Percentiles rank a stretch among this genome's conserved stretches.
These are phyloP conservation scores for Cladosporium austrohemisphaericum DNA, from an alignment of 2,329 filamentous ascomycete genomes.

Conservation along the genomic window DNA sequence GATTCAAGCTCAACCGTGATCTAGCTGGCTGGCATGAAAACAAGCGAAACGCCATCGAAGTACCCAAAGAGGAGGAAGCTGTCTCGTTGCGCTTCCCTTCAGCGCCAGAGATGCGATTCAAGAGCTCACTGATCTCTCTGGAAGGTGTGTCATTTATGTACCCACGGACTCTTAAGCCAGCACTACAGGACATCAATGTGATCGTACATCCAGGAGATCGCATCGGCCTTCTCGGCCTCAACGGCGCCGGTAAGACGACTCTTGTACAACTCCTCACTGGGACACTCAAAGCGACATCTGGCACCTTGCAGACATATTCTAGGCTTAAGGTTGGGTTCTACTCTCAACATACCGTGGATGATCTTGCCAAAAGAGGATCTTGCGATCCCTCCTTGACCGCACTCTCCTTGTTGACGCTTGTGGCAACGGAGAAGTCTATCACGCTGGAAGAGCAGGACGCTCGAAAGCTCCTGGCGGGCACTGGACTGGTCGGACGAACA, in stretches of 20 bases:
- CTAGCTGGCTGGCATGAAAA: slow-evolving; percentile 58
- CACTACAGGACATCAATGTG: slow-evolving; percentile 62
- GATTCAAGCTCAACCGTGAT: slow-evolving; percentile 80
- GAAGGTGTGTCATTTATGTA: slow-evolving; percentile 69
- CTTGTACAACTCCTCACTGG: slow-evolving; percentile 68
- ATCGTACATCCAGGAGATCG: slow-evolving; percentile 70
- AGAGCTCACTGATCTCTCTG: slow-evolving; percentile 67
- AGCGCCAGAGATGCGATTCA: slow-evolving; percentile 57
- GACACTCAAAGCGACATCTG: slow-evolving; percentile 55
- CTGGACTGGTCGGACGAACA: slow-evolving; percentile 67
- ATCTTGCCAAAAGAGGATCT: slow-evolving; percentile 46
- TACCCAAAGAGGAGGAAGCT: slow-evolving; percentile 54
- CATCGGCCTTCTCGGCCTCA: slow-evolving; percentile 72
- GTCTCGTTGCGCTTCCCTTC: slow-evolving; percentile 49
- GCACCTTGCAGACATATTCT: slow-evolving; percentile 63
- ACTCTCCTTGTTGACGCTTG: slow-evolving; percentile 51
- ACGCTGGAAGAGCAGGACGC: slow-evolving; percentile 59
- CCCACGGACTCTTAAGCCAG: slow-evolving; percentile 36
- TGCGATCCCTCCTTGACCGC: slow-evolving; percentile 55
- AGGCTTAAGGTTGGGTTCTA: slow-evolving; percentile 71
- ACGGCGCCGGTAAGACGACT: slow-evolving; percentile 79
- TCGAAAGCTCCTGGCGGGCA: slow-evolving; percentile 61
- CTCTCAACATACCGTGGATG: slow-evolving; percentile 73
- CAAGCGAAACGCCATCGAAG: slow-evolving; percentile 64
- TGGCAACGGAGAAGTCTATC: slow-evolving; percentile 1